Base-by-base conservation (phyloP, 78 protist genomes). In the Tieghemostelium lacteum region DNA sequence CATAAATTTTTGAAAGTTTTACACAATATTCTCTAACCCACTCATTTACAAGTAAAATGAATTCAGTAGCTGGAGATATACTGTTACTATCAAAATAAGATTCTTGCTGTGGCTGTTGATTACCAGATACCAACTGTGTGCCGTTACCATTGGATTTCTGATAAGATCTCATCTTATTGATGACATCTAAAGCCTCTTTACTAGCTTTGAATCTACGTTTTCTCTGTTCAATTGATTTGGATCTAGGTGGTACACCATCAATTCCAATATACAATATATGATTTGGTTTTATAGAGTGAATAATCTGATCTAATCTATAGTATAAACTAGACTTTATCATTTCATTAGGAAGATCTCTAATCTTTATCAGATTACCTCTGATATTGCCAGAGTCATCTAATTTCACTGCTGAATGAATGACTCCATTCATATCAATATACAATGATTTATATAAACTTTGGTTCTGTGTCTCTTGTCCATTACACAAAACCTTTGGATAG, bases 381-480 rank as follows among this genome's bases (percentile, higher is more conserved):
- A 29, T 62, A 42, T 8, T 29, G 1, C 24, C 29, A n/a, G n/a
- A 34, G 24, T 67, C 26, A 31, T 64, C 85, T 17, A 58, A 19
- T 73, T 97, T 98, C 19, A 96, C 80, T 75, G 97, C 92, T 19
- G 85, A 70, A 50, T 98, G 99, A 33, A 98, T 91, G 52, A 98
- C 93, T 24, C 99, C 99, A 91, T 98, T 98, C 98, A 97, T 96
- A 92, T 98, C 99, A 58, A 98, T 85, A 88, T 98, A 98, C 60
- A 98, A 88, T 69, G 94, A 95, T 87, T 97, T 97, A 78, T 77
- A 97, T 7, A 73, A 55, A 8, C 69, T 37, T 1, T 61, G 34
- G 20, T 69, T 58, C 12, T 37, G 36, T 26, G 34, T 74, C 17
- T 74, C 40, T 19, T 58, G 14, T 20, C 34, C 60, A 26, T 74